Conservation (phyloP, 2,329 filamentous ascomycete genomes). For the Simplicillium sp. region DNA sequence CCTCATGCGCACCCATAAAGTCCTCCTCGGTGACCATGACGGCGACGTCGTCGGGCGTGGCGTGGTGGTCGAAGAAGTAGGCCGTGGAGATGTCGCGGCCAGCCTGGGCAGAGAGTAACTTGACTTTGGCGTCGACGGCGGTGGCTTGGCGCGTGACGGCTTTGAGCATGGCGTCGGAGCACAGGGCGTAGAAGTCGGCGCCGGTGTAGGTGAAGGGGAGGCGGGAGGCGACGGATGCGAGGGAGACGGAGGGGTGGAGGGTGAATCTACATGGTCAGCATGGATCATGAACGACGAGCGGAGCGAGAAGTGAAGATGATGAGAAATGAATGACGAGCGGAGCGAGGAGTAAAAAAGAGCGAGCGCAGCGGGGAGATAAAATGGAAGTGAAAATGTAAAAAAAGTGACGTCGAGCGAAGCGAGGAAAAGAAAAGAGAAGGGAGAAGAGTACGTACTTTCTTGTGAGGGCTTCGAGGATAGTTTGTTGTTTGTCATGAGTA, state of each 20-base stretch:
- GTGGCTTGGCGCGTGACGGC: conserved; percentile 86
- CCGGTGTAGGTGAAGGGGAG: conserved; percentile 96
- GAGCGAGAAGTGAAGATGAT: too few species aligned
- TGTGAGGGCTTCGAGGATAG: conserved; percentile 86
- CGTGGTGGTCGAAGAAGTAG: conserved; percentile 92
- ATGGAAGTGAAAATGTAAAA: too few species aligned
- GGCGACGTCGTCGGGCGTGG: conserved; percentile 69
- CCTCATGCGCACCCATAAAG: conserved; percentile 70
- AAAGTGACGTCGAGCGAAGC: too few species aligned
- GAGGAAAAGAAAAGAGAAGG: neutral
- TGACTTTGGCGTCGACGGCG: conserved; percentile 78
- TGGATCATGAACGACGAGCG: too few species aligned
- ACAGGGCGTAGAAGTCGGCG: conserved; percentile 93
- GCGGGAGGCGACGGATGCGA: conserved; percentile 61
- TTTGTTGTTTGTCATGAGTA: conserved; percentile 92
- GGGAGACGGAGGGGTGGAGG: conserved; percentile 68
- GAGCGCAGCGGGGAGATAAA: too few species aligned
- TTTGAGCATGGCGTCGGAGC: conserved; percentile 97
- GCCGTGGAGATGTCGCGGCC: conserved; percentile 55
- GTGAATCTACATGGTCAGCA: conserved; percentile 54
- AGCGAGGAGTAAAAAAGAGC: too few species aligned
- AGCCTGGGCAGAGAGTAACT: conserved; percentile 62
- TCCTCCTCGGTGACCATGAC: conserved; percentile 87
- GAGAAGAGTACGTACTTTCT: conserved; percentile 56
- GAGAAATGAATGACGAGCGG: too few species aligned